A percentile compares a stretch with the other conserved stretches of the same genome.
phyloP scores from a whole-genome alignment of 2,329 filamentous ascomycete species.

The Penicillium sp. region DNA sequence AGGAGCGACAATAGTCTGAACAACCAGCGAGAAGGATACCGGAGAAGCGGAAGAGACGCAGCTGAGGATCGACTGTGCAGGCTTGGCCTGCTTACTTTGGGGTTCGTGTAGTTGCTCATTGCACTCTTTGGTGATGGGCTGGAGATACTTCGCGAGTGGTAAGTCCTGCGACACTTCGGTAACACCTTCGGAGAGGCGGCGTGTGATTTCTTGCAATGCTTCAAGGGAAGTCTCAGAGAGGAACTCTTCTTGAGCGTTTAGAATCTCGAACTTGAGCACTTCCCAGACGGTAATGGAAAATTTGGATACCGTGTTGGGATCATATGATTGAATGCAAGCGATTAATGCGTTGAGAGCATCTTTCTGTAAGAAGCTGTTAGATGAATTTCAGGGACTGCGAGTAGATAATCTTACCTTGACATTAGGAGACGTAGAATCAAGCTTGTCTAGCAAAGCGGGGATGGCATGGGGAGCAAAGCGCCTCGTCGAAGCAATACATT shows the following conservation, averaged over 20 bases:
- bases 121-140: constrained; percentile 65
- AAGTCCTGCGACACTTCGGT: constrained; percentile 41
- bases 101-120: constrained; percentile 69
- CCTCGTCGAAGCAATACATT: constrained; percentile 63
- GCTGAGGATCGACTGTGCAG: constrained; percentile 61
- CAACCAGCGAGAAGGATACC: constrained; percentile 56
- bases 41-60: constrained; percentile 58
- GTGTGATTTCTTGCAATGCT: constrained; percentile 57
- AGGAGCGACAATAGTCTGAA: constrained; percentile 58
- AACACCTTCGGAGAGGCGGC: constrained; percentile 52
- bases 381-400: neutral
- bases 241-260: constrained; percentile 67
- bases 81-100: constrained; percentile 67
- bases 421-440: constrained; percentile 68
- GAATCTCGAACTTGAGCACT: constrained; percentile 67
- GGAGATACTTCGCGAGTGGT: constrained; percentile 56
- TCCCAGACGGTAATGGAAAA: constrained; percentile 69
- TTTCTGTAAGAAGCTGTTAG: constrained; percentile 46
- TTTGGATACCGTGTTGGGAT: constrained; percentile 58
- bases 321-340: constrained; percentile 62
- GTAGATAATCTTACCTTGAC: constrained; percentile 56
- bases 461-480: constrained; percentile 68
- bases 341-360: constrained; percentile 66
- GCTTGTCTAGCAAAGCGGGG: constrained; percentile 67
- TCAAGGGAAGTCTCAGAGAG: constrained; percentile 61